Conservation (phyloP, 805 yeast genomes). For the Jamesozyma gamospora region DNA sequence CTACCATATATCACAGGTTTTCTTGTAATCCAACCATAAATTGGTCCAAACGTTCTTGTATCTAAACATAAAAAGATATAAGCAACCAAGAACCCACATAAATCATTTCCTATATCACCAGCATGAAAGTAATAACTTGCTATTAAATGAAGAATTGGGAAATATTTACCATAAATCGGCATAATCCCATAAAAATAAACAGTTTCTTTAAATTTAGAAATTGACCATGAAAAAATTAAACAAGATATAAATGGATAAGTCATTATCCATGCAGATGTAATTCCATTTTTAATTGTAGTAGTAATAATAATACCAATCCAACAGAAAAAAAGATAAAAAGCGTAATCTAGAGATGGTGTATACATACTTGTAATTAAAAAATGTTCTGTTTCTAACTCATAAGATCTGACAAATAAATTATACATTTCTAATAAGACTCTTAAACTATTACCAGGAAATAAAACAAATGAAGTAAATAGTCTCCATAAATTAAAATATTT, state of each 20-base stretch:
- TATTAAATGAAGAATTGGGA: conserved; percentile 33
- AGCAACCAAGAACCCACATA: conserved; percentile 44
- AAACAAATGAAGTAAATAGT: conserved; percentile 18
- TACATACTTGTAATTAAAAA: conserved; percentile 11
- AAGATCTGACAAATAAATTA: conserved; percentile 20
- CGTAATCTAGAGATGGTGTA: conserved; percentile 16
- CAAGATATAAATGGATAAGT: conserved; percentile 19
- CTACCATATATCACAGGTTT: conserved; percentile 14
- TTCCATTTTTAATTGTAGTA: conserved; percentile 8
- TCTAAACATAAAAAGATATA: conserved; percentile 55
- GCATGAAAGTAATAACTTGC: conserved; percentile 34
- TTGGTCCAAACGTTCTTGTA: conserved; percentile 44
- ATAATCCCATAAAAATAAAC: conserved; percentile 44
- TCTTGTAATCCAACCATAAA: conserved; percentile 28
- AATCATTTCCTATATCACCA: conserved; percentile 34
- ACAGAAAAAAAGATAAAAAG: conserved; percentile 20
- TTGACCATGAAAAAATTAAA: conserved; percentile 53
- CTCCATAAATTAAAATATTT: conserved; percentile 23
- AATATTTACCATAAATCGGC: conserved; percentile 48
- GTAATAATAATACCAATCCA: conserved; percentile 8
- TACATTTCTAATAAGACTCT: conserved; percentile 21
- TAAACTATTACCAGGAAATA: conserved; percentile 19
- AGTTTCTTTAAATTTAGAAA: conserved; percentile 42
- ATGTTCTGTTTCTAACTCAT: conserved; percentile 17
- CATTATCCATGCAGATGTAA: conserved; percentile 9